A percentile compares a stretch with the other conserved stretches of the same genome.
phyloP scores from a whole-genome alignment of 495 filamentous ascomycete genomes.

The Sphaerosporella brunnea region DNA sequence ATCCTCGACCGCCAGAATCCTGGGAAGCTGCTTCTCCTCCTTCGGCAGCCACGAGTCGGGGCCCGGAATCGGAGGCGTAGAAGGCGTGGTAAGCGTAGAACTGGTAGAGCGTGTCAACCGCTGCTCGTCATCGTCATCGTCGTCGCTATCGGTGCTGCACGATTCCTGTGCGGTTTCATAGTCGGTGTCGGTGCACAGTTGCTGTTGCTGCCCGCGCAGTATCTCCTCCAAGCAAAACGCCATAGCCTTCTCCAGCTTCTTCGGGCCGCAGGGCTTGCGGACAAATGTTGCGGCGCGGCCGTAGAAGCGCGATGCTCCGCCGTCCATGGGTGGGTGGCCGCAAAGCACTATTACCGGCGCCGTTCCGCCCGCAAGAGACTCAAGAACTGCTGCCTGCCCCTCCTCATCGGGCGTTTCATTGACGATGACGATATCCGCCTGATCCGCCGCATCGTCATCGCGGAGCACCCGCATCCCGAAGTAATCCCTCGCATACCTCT shows the following conservation, averaged over 20 bases:
- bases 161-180: neutral
- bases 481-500: constrained; percentile 26
- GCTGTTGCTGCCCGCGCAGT: constrained; percentile 4
- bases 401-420: constrained; percentile 9
- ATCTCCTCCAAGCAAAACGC: constrained; percentile 26
- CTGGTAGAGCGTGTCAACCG: neutral
- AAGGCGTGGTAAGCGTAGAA: too few species aligned
- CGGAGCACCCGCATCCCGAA: constrained; percentile 29
- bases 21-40: constrained; percentile 5
- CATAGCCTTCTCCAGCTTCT: constrained; percentile 44
- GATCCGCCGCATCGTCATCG: neutral
- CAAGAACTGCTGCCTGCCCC: neutral
- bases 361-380: neutral
- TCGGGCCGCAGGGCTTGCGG: constrained; percentile 41
- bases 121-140: neutral
- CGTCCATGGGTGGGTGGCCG: constrained; percentile 4
- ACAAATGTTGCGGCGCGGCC: constrained; percentile 22
- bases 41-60: neutral
- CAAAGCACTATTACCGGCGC: constrained; percentile 1
- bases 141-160: neutral
- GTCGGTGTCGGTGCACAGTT: neutral
- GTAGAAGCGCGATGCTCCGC: neutral
- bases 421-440: constrained; percentile 15
- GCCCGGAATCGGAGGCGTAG: neutral
- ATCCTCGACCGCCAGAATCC: constrained; percentile 31